Conservation (phyloP, 257 asterid genomes). For the Solanum dulcamara region DNA sequence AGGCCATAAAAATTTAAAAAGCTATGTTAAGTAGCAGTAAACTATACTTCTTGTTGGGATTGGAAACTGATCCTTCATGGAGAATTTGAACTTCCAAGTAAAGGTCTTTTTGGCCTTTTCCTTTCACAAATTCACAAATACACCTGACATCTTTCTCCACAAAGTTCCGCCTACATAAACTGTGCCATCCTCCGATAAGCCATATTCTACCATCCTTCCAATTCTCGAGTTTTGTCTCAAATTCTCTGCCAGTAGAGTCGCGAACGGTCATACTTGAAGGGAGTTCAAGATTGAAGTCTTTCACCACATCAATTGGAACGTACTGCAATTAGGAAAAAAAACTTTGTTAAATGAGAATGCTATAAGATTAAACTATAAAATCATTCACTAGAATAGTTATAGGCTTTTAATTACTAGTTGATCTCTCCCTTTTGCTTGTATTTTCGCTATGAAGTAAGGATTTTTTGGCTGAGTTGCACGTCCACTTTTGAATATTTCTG, state of each 20-base stretch:
- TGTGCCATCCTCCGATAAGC: neutral
- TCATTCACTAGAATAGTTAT: neutral
- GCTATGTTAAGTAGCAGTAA: neutral
- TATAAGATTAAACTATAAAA: neutral
- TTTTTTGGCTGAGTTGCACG: neutral
- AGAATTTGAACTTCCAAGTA: neutral
- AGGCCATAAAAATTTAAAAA: neutral
- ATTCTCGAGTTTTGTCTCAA: neutral
- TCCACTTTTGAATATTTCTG: neutral
- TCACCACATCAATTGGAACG: neutral
- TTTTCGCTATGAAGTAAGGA: neutral
- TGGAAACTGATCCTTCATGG: neutral
- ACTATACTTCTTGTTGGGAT: neutral
- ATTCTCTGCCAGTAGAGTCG: neutral
- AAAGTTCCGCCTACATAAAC: slow-evolving; percentile 1
- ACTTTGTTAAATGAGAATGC: neutral
- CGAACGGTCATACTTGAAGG: neutral
- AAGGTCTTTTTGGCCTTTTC: neutral
- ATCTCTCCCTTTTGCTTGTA: neutral
- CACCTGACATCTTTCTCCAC: neutral
- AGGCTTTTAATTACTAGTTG: neutral
- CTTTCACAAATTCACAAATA: slow-evolving; percentile 2
- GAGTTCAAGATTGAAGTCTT: neutral
- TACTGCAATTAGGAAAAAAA: neutral
- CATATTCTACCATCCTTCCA: slow-evolving; percentile 11